Evolutionary conservation across 305 asterid species (phyloP), one percentile per base, ranked within the genome.

Genomic region (Fraxinus xanthoxyloides): DNA sequence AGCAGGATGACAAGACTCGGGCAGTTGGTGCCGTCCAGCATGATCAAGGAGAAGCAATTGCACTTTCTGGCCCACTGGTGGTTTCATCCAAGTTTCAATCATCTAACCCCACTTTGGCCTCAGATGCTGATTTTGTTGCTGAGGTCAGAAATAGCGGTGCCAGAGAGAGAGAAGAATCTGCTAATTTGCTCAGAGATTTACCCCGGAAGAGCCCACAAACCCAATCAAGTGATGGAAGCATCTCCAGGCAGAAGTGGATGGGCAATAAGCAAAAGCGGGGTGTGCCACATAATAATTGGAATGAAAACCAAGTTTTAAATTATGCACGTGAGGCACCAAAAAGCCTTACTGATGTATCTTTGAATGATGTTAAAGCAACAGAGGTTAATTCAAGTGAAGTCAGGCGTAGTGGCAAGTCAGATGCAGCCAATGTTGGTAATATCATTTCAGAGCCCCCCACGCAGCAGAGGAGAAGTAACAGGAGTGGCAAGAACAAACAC

Each of bases 251-350:
- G 72, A 91, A 89, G 91, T 88, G 86, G 67, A 73, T 87, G 19
- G 84, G 90, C 82, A 86, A 90, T 82, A 94, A 89, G 86, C 98
- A 88, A 85, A 93, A 84, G 90, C 92, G 88, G 84, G 89, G 77
- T 85, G 85, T 79, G 38, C 38, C 56, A 61, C 90, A 51, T 81
- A 94, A 85, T 86, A 82, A 88, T 75, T 65, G 31, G 70, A 84
- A 81, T 73, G 96, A 86, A 76, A 89, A 89, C 72, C 74, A 89
- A 19, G 84, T 75, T 59, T 38, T 87, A 21, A 72, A 48, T 80
- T 51, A 30, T 76, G 65, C 82, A 69, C 51, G 84, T 43, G 92
- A 89, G 85, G 88, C 84, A 8, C 84, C 83, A 56, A 84, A 79
- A 73, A 84, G 84, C 82, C 84, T 81, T 75, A 31, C 80, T 81